Percentiles rank a stretch among this genome's conserved stretches.
phyloP scores from a whole-genome alignment of 2,329 filamentous ascomycete genomes.

The Diaporthe citrichinensis region DNA sequence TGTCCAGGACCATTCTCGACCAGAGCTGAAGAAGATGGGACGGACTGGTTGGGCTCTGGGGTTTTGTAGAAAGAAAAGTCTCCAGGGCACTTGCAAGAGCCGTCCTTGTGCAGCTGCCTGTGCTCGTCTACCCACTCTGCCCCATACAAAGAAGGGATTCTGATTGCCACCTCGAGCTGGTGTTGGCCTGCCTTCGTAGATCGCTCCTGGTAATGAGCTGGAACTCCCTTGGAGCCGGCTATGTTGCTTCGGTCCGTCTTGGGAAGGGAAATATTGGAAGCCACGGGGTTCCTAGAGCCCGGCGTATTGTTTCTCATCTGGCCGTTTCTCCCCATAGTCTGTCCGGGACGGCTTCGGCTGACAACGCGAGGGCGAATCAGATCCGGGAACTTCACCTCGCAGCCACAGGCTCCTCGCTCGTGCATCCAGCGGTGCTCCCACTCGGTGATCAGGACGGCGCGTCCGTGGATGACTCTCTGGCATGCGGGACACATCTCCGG shows the following conservation, averaged over 20 bases:
- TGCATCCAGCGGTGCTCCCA: constrained; percentile 61
- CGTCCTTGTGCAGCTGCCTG: constrained; percentile 51
- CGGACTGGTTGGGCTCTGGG: constrained; percentile 31
- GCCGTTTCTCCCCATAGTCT: neutral
- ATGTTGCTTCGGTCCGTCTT: neutral
- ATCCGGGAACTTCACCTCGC: constrained; percentile 54
- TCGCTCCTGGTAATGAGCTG: constrained; percentile 43
- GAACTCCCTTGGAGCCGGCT: constrained; percentile 28
- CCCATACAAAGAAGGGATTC: constrained; percentile 54
- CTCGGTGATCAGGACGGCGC: constrained; percentile 57
- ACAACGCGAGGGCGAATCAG: constrained; percentile 53
- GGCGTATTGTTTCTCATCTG: neutral
- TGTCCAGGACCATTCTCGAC: constrained; percentile 27
- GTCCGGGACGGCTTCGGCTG: constrained; percentile 20
- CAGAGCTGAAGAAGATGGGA: neutral
- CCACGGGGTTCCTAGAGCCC: neutral
- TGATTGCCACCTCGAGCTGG: constrained; percentile 47
- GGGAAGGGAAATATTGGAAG: neutral
- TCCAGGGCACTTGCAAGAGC: constrained; percentile 53
- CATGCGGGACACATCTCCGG: constrained; percentile 56
- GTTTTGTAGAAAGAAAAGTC: constrained; percentile 51
- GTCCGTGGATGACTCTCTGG: constrained; percentile 55
- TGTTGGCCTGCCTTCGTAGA: constrained; percentile 32
- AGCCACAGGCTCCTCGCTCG: constrained; percentile 58
- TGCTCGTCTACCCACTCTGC: constrained; percentile 59